Percentiles rank a stretch among this genome's conserved stretches.
These are phyloP conservation scores for Aspergillus hiratsukae DNA, from an alignment of 2,329 filamentous ascomycete genomes.

Conservation along the genomic window DNA sequence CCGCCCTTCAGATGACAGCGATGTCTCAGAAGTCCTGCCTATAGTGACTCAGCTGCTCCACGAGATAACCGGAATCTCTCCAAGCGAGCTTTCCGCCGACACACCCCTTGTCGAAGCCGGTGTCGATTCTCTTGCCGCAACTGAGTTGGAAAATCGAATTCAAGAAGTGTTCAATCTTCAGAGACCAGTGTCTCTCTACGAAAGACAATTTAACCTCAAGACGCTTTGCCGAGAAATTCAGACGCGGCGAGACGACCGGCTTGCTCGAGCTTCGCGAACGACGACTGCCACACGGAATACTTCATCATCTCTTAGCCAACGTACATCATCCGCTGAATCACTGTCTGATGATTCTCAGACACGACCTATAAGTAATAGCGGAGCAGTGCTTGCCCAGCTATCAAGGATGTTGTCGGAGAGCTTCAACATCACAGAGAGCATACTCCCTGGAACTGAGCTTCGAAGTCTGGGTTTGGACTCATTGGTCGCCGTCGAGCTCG, in stretches of 20 bases:
- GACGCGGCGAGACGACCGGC: not conserved
- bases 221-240: not conserved
- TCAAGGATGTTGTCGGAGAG: not conserved
- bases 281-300: not conserved
- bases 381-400: not conserved
- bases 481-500: not conserved
- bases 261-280: not conserved
- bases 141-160: not conserved
- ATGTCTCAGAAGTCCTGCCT: not conserved
- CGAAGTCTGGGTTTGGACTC: constrained; percentile 1
- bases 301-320: not conserved
- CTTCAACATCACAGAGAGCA: not conserved
- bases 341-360: not conserved
- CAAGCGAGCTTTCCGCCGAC: not conserved
- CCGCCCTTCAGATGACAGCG: not conserved
- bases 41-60: not conserved
- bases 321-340: not conserved
- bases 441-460: not conserved
- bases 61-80: not conserved
- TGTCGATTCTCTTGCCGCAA: not conserved
- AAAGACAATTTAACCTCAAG: not conserved
- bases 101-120: not conserved
- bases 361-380: not conserved
- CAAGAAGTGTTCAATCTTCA: not conserved
- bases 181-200: not conserved